Evolutionary conservation across 1,284 basidiomycete species (phyloP).

Genomic region (Rhodotorula sp.): DNA sequence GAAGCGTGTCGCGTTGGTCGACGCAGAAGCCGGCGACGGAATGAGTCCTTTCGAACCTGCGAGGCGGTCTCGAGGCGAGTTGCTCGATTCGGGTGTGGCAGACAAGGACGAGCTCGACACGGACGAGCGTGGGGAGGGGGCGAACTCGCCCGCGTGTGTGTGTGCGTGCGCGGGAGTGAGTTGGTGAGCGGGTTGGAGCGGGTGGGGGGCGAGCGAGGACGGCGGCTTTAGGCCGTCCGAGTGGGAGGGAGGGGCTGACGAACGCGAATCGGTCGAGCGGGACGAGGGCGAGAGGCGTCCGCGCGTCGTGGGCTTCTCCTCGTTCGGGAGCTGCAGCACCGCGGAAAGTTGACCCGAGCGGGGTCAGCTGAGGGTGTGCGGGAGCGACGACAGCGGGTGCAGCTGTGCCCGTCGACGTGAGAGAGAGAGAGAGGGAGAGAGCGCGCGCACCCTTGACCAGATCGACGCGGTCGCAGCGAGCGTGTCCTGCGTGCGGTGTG

Average conservation of each 20-base stretch:
- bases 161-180: conserved; percentile 52
- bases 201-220: too few species aligned
- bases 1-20: not conserved
- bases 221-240: not conserved
- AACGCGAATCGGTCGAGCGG: not conserved
- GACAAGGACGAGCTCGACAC: conserved; percentile 50
- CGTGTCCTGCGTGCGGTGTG: not conserved
- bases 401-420: too few species aligned
- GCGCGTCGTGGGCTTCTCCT: not conserved
- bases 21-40: not conserved
- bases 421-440: not conserved
- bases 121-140: conserved; percentile 66
- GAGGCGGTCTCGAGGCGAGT: conserved; percentile 13
- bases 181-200: not conserved
- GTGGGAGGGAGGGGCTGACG: not conserved
- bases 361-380: not conserved
- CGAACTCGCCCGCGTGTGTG: conserved; percentile 52
- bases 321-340: conserved; percentile 8
- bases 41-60: not conserved
- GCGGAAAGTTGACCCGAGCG: too few species aligned
- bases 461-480: conserved; percentile 10
- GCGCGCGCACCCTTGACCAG: conserved; percentile 13
- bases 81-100: conserved; percentile 13
- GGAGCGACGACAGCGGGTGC: not conserved
- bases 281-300: conserved; percentile 2